phyloP scores from a whole-genome alignment of 768 basidiomycete species.

The Exidia glandulosa region DNA sequence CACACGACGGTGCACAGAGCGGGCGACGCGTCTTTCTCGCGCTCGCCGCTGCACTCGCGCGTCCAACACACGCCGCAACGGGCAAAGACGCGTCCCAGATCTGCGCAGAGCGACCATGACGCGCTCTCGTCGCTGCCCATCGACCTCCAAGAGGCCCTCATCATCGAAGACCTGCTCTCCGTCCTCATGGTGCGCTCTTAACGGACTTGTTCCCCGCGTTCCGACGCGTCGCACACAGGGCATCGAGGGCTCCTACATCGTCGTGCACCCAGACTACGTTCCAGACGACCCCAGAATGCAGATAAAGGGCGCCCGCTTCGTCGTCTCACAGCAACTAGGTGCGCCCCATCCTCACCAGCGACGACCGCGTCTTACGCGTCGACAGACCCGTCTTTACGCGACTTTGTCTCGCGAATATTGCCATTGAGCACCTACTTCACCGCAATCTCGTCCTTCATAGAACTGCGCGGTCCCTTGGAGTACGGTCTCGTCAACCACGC shows the following conservation, averaged over 20 bases:
- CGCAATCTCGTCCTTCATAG: constrained; percentile 82
- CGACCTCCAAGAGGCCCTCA: constrained; percentile 88
- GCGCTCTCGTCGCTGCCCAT: constrained; percentile 62
- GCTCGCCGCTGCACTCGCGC: constrained; percentile 85
- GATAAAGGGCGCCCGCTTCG: constrained; percentile 70
- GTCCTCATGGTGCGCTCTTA: constrained; percentile 83
- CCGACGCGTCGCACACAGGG: no score
- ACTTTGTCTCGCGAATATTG: constrained; percentile 79
- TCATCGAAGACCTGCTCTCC: constrained; percentile 88
- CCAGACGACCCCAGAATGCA: constrained; percentile 61
- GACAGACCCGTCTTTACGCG: constrained; percentile 80
- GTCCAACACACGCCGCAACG: constrained; percentile 38
- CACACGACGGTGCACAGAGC: constrained; percentile 23
- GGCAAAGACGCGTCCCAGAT: constrained; percentile 23
- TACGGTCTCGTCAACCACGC: constrained; percentile 94
- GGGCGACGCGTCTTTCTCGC: constrained; percentile 78
- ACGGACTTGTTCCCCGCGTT: no score
- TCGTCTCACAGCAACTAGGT: constrained; percentile 35
- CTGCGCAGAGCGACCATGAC: constrained; percentile 52
- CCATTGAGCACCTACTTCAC: constrained; percentile 93
- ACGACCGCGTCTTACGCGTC: no score
- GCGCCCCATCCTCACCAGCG: no score
- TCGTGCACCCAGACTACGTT: constrained; percentile 69
- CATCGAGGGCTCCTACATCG: constrained; percentile 82
- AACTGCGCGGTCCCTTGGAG: constrained; percentile 75